A percentile compares a stretch with the other conserved stretches of the same genome.
These are phyloP conservation scores for Rhizoclosmatium sp. DNA, from an alignment of 192 early-diverging fungal species.

Conservation along the genomic window DNA sequence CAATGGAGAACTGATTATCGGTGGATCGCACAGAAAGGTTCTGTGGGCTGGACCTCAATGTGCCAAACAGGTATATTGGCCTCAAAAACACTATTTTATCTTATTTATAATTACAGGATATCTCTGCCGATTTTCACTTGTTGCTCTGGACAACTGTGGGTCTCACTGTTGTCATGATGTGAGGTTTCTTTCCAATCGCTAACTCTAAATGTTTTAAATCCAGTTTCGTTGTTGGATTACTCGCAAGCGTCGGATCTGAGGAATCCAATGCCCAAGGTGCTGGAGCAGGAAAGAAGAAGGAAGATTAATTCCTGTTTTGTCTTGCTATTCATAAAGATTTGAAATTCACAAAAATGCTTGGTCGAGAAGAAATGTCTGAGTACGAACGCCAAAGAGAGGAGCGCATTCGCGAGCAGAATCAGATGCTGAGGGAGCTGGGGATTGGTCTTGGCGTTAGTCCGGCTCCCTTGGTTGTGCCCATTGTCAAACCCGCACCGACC, in stretches of 20 bases:
- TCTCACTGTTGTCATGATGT: constrained; percentile 19
- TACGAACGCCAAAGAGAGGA: constrained; percentile 10
- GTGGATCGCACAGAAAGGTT: constrained; percentile 35
- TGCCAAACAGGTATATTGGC: constrained; percentile 24
- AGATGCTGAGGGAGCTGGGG: constrained; percentile 5
- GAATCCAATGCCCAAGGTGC: background rate
- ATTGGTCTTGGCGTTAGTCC: background rate
- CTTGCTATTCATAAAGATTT: background rate
- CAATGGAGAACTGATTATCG: constrained; percentile 31
- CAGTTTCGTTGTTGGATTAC: constrained; percentile 33
- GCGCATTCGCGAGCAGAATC: background rate
- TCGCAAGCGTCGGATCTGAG: constrained; percentile 22
- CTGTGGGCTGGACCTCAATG: constrained; percentile 35
- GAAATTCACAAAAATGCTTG: constrained; percentile 18
- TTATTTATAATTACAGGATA: constrained; percentile 16
- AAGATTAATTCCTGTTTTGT: background rate
- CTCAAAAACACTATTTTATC: no score
- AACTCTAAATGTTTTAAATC: background rate
- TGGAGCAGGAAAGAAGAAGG: constrained; percentile 24
- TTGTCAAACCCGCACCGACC: background rate
- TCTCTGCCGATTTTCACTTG: constrained; percentile 33
- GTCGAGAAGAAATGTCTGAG: background rate
- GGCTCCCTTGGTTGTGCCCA: background rate
- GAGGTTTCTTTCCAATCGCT: background rate
- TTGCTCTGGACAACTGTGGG: constrained; percentile 30